phyloP scores from a whole-genome alignment of 495 filamentous ascomycete genomes.

The Penicillium canescens region DNA sequence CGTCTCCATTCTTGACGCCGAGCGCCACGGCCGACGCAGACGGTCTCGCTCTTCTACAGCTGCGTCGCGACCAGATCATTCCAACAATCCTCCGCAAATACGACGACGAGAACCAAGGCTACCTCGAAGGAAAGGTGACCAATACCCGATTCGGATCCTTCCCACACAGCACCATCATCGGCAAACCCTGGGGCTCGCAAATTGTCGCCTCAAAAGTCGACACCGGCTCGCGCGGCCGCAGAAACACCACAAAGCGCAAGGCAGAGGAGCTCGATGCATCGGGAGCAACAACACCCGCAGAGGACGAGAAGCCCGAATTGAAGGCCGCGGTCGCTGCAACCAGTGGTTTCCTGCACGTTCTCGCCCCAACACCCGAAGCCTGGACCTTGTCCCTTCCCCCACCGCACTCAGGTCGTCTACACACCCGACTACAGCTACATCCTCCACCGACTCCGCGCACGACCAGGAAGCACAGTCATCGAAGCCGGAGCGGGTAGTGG shows the following conservation, averaged over 20 bases:
- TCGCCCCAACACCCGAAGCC: slow-evolving; percentile 87
- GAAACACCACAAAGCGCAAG: slow-evolving; percentile 51
- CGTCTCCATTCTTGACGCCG: slow-evolving; percentile 74
- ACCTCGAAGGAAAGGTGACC: slow-evolving; percentile 77
- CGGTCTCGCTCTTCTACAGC: slow-evolving; percentile 73
- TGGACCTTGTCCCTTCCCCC: slow-evolving; percentile 93
- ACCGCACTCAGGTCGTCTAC: slow-evolving; percentile 97
- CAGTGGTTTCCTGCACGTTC: slow-evolving; percentile 85
- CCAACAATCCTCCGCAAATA: slow-evolving; percentile 68
- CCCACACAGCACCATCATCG: slow-evolving; percentile 82
- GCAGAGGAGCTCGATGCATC: slow-evolving; percentile 43
- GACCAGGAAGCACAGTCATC: slow-evolving; percentile 78
- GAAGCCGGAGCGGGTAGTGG: slow-evolving; percentile 95
- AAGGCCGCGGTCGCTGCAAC: slow-evolving; percentile 57
- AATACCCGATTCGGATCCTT: slow-evolving; percentile 97
- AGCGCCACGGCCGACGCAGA: slow-evolving; percentile 54
- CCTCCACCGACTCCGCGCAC: slow-evolving; percentile 78
- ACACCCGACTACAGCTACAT: slow-evolving; percentile 97
- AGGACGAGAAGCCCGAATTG: slow-evolving; percentile 23
- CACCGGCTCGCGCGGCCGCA: slow-evolving; percentile 76
- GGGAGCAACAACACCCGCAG: slow-evolving; percentile 22
- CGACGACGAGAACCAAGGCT: slow-evolving; percentile 64
- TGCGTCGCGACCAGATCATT: slow-evolving; percentile 77
- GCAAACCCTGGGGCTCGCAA: slow-evolving; percentile 86
- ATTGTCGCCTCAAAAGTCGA: slow-evolving; percentile 87